These are phyloP conservation scores for Fusarium chaquense DNA, from an alignment of 2,329 filamentous ascomycete species.

Conservation along the genomic window DNA sequence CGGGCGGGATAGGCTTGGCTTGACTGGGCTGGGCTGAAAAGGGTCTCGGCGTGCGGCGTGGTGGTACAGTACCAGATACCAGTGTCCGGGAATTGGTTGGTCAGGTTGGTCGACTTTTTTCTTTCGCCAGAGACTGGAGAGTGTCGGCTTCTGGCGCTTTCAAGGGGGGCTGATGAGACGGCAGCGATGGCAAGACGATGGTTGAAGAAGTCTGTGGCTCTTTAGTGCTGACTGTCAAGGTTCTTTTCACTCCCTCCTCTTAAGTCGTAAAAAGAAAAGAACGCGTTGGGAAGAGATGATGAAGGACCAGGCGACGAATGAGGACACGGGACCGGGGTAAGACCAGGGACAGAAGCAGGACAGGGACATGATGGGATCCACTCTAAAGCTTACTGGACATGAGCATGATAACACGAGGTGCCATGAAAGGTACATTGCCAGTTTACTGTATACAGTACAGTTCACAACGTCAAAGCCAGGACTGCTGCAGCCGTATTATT, in stretches of 20 bases:
- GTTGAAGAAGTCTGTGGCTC: conserved; percentile 31
- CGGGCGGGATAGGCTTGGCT: conserved; percentile 31
- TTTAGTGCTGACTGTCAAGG: conserved; percentile 43
- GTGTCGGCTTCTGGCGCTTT: conserved; percentile 13
- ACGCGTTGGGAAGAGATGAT: conserved; percentile 44
- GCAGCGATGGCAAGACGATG: conserved; percentile 23
- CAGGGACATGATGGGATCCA: conserved; percentile 36
- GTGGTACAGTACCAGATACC: conserved; percentile 33
- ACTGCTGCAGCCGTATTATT: conserved; percentile 19
- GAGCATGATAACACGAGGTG: conserved; percentile 39
- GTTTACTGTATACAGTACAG: conserved; percentile 28
- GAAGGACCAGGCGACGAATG: conserved; percentile 47
- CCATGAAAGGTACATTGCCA: conserved; percentile 26
- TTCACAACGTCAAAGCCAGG: not conserved
- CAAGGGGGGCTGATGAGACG: conserved; percentile 27
- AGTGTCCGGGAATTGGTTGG: conserved; percentile 20
- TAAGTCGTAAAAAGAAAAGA: conserved; percentile 48
- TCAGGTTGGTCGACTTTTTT: conserved; percentile 30
- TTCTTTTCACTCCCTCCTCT: conserved; percentile 35
- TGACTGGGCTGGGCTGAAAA: conserved; percentile 35
- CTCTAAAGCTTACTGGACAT: conserved; percentile 39
- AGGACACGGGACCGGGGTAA: conserved; percentile 36
- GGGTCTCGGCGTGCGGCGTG: conserved; percentile 32
- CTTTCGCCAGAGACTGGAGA: conserved; percentile 21
- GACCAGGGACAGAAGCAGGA: conserved; percentile 31